Evolutionary conservation across 2,329 filamentous ascomycete species (phyloP), one percentile per base, ranked within the genome.

Genomic region (Sporothrix phasma): DNA sequence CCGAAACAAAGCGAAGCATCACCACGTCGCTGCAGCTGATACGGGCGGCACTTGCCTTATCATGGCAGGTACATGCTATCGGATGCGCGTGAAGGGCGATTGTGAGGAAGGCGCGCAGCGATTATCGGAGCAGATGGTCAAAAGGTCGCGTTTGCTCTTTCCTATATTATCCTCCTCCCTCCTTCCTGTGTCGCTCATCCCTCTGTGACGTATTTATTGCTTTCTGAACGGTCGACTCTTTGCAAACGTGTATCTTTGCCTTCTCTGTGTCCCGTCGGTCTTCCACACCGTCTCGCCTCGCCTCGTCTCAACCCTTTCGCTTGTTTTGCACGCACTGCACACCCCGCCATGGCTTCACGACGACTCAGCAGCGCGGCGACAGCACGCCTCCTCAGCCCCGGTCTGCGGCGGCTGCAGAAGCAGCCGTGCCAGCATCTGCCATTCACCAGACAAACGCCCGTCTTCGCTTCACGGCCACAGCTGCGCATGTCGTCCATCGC

Each of bases 401-500:
- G 64, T 31, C 43, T 61, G 7, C 64, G 64, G 37, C 65, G 56
- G n/a, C 5, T 60, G 6, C 53, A 54, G 22, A 51, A 49, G 5
- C 62, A 53, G 34, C 19, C 15, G 6, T n/a, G 2, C 11, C 58
- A 17, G 3, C 37, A 19, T 10, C 17, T 43, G 22, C 56, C 39
- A 15, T 11, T 64, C 8, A 26, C 46, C 61, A 43, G 62, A 43
- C 56, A 47, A 31, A 7, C 39, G 31, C 49, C 47, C 6, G 19
- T 49, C 17, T 53, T 54, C 24, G 45, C 46, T n/a, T 41, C 67
- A 3, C 49, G 64, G 11, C 51, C 65, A 39, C 68, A 70, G 63
- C 65, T 67, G 47, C 77, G 72, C 60, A 70, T 72, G 70, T 77
- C 86, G 64, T 88, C 86, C 7, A 80, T 96, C 68, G 92, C 92